Evolutionary conservation across 768 basidiomycete species (phyloP).

Genomic region (Boletus rubescentipes): DNA sequence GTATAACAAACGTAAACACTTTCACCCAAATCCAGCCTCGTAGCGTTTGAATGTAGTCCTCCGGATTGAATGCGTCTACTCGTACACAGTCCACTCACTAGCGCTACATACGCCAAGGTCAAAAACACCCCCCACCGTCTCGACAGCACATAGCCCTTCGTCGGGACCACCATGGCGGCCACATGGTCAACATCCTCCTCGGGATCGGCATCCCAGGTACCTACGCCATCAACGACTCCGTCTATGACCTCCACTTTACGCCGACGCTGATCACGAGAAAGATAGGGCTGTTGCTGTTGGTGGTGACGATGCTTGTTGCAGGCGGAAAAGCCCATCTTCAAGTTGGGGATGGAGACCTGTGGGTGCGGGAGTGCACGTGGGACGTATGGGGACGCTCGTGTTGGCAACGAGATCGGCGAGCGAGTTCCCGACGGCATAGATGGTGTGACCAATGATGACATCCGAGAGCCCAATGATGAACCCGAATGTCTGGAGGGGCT

Average conservation of each 20-base stretch:
- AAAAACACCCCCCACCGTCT: slow-evolving; percentile 81
- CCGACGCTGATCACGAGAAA: slow-evolving; percentile 85
- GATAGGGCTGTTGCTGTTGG: slow-evolving; percentile 78
- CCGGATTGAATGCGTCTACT: too few species aligned
- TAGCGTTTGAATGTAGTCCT: too few species aligned
- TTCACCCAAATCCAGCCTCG: too few species aligned
- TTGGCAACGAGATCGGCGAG: slow-evolving; percentile 97
- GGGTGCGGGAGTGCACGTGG: background rate
- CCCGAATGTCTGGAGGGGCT: slow-evolving; percentile 89
- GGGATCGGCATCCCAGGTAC: slow-evolving; percentile 92
- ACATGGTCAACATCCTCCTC: slow-evolving; percentile 88
- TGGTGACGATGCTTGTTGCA: slow-evolving; percentile 79
- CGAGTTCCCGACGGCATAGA: slow-evolving; percentile 96
- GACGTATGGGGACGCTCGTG: slow-evolving; percentile 83
- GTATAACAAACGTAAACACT: too few species aligned
- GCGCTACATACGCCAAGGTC: slow-evolving; percentile 65
- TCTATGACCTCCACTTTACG: slow-evolving; percentile 77
- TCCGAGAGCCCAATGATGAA: slow-evolving; percentile 94
- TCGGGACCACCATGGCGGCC: slow-evolving; percentile 86
- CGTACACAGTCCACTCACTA: too few species aligned
- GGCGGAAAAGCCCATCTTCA: slow-evolving; percentile 95
- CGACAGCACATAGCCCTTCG: slow-evolving; percentile 80
- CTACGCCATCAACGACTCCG: slow-evolving; percentile 69
- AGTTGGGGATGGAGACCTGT: slow-evolving; percentile 80
- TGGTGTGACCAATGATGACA: slow-evolving; percentile 93